A percentile compares a stretch with the other conserved stretches of the same genome.
phyloP scores from a whole-genome alignment of 371 early-diverging fungal species.

The Dichotomocladium elegans region DNA sequence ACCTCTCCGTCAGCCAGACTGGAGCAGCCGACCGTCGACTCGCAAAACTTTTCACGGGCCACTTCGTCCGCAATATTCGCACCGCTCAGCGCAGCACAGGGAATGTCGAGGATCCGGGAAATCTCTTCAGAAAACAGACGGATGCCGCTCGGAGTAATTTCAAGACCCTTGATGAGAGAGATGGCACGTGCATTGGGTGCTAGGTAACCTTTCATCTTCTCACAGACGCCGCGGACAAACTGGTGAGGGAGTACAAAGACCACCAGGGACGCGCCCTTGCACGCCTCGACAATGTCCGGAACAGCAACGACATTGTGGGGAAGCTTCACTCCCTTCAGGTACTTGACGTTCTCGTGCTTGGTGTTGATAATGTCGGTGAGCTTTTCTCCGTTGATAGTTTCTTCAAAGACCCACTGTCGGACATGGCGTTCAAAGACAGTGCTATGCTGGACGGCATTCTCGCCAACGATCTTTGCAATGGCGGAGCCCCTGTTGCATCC shows the following conservation, averaged over 20 bases:
- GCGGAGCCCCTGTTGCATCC: conserved; percentile 81
- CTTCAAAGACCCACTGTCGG: conserved; percentile 97
- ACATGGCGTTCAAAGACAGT: conserved; percentile 77
- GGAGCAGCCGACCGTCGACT: conserved; percentile 90
- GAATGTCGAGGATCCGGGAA: conserved; percentile 68
- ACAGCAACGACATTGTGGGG: conserved; percentile 85
- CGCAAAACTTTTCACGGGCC: conserved; percentile 91
- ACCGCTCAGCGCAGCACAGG: conserved; percentile 88
- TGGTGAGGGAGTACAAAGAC: conserved; percentile 97
- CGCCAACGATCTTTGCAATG: conserved; percentile 91
- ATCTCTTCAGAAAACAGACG: conserved; percentile 87
- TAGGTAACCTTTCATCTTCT: conserved; percentile 70
- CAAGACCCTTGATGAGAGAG: conserved; percentile 93
- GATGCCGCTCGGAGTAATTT: conserved; percentile 66
- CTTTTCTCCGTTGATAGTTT: conserved; percentile 76
- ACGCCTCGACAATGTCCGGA: conserved; percentile 75
- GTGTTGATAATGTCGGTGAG: conserved; percentile 96
- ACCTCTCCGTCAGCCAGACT: conserved; percentile 67
- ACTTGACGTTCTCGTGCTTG: conserved; percentile 93
- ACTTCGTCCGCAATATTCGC: conserved; percentile 99
- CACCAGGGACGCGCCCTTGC: conserved; percentile 79
- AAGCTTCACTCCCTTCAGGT: conserved; percentile 84
- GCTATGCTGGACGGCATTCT: conserved; percentile 67
- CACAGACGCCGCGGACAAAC: conserved; percentile 84
- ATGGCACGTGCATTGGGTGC: conserved; percentile 77